phyloP scores from a whole-genome alignment of 768 basidiomycete genomes.

The Trametopsis cervina region DNA sequence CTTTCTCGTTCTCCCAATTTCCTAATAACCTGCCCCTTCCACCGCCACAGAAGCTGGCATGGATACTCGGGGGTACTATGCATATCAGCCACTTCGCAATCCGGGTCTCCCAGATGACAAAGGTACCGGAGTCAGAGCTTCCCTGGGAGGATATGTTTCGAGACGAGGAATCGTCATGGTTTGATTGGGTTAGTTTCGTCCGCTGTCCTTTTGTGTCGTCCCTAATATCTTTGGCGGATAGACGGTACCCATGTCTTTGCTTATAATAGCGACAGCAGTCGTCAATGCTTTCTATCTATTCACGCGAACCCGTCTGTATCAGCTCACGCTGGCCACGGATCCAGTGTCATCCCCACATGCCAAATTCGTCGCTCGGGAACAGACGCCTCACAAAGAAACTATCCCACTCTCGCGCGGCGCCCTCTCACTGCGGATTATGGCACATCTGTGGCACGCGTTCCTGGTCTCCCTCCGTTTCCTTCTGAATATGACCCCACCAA shows the following conservation, averaged over 20 bases:
- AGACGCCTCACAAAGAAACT: not conserved
- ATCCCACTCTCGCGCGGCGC: slow-evolving; percentile 22
- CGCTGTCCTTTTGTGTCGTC: not conserved
- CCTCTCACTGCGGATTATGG: slow-evolving; percentile 18
- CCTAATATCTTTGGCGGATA: slow-evolving; percentile 23
- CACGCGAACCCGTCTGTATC: slow-evolving; percentile 62
- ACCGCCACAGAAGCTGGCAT: slow-evolving; percentile 55
- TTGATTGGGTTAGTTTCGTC: slow-evolving; percentile 60
- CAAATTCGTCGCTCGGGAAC: slow-evolving; percentile 47
- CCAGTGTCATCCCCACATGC: slow-evolving; percentile 67
- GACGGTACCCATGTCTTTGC: slow-evolving; percentile 58
- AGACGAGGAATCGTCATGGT: slow-evolving; percentile 63
- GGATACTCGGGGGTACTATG: slow-evolving; percentile 53
- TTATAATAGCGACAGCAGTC: slow-evolving; percentile 48
- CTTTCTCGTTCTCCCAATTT: slow-evolving; percentile 76
- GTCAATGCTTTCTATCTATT: slow-evolving; percentile 63
- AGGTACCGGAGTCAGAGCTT: slow-evolving; percentile 56
- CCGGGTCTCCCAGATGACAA: slow-evolving; percentile 49
- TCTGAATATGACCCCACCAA: slow-evolving; percentile 49
- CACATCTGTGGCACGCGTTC: slow-evolving; percentile 41
- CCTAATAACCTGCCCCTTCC: slow-evolving; percentile 79
- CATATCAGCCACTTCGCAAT: slow-evolving; percentile 66
- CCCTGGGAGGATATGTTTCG: slow-evolving; percentile 78
- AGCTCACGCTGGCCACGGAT: slow-evolving; percentile 54
- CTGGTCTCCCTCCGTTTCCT: slow-evolving; percentile 60